phyloP scores from a whole-genome alignment of 257 asterid genomes.

The Gardenia jasminoides region DNA sequence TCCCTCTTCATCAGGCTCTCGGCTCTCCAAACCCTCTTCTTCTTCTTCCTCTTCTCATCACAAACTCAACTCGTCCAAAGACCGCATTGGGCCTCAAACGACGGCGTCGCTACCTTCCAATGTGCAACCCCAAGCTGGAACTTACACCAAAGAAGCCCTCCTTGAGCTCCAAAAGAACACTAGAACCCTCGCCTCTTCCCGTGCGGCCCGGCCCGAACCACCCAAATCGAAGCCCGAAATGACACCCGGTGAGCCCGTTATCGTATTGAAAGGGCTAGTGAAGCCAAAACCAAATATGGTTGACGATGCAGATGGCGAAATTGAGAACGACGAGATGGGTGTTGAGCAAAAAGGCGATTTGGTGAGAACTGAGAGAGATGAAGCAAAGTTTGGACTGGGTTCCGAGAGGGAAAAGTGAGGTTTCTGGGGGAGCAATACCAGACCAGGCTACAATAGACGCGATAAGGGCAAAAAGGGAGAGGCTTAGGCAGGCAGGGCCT shows the following conservation, averaged over 20 bases:
- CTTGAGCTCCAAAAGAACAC: slow-evolving; percentile 97
- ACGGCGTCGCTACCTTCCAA: slow-evolving; percentile 56
- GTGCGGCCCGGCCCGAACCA: slow-evolving; percentile 42
- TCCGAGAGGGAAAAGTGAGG: slow-evolving; percentile 36
- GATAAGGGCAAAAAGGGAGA: slow-evolving; percentile 83
- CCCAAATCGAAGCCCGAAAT: slow-evolving; percentile 41
- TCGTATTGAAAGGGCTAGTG: slow-evolving; percentile 73
- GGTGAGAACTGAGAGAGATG: slow-evolving; percentile 35
- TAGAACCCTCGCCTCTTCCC: slow-evolving; percentile 63
- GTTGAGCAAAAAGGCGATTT: slow-evolving; percentile 25
- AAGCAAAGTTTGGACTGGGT: slow-evolving; percentile 36
- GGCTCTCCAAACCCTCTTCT: slow-evolving; percentile 45
- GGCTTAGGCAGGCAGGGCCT: slow-evolving; percentile 72
- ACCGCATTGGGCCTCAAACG: slow-evolving; percentile 46
- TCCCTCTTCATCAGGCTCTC: slow-evolving; percentile 44
- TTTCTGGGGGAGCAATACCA: slow-evolving; percentile 38
- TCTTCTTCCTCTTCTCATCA: slow-evolving; percentile 54
- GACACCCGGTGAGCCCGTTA: slow-evolving; percentile 30
- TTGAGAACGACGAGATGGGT: slow-evolving; percentile 30
- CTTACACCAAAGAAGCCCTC: slow-evolving; percentile 84
- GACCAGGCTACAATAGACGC: slow-evolving; percentile 77
- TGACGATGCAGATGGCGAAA: slow-evolving; percentile 26
- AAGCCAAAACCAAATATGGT: slow-evolving; percentile 39
- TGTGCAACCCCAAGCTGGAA: slow-evolving; percentile 93
- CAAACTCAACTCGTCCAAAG: slow-evolving; percentile 59